Evolutionary conservation across 1,139 yeast species (phyloP), one percentile per base, ranked within the genome.

Genomic region (Suhomyces panamericanus): DNA sequence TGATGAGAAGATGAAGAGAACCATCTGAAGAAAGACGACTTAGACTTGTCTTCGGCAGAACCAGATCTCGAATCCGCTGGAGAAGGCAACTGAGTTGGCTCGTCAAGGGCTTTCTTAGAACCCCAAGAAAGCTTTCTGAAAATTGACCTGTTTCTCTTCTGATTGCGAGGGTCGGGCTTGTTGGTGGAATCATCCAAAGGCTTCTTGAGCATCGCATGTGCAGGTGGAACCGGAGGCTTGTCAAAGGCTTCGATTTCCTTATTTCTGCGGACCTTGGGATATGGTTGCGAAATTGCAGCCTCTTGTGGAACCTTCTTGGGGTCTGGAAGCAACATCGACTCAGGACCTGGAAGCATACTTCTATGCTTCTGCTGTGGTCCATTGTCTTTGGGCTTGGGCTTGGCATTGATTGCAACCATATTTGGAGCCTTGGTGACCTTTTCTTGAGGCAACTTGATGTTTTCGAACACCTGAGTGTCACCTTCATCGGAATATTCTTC

Each of bases 101-200:
- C 57, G 3, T 56, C 62, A 42, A 59, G 50, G 16, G 69, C 53
- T 55, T 74, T 75, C 55, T 70, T 75, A 3, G 71, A 54, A 15
- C 81, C 81, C 74, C 80, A 75, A 11, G 89, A 82, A 48, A 84
- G 68, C 57, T 83, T 84, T 53, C 89, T 70, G 67, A 85, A 83
- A 51, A 85, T 79, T 0, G 82, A 73, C 49, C 69, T 62, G 55
- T 70, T 71, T 53, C 76, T 66, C 56, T 69, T 72, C 38, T 64
- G 66, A 13, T 59, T 58, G 12, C 48, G 44, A 7, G 56, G 50
- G 2, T 53, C 53, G 16, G 58, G 57, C 44, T 58, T 54, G 46
- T 66, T 67, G 29, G 72, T 67, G n/a, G 66, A 53, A 49, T 69
- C 73, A 37, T 57, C 64, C 47, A 68, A 59, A 22, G 70, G 70